phyloP scores from a whole-genome alignment of 1,284 basidiomycete species.

The Cystobasidium pallidum region DNA sequence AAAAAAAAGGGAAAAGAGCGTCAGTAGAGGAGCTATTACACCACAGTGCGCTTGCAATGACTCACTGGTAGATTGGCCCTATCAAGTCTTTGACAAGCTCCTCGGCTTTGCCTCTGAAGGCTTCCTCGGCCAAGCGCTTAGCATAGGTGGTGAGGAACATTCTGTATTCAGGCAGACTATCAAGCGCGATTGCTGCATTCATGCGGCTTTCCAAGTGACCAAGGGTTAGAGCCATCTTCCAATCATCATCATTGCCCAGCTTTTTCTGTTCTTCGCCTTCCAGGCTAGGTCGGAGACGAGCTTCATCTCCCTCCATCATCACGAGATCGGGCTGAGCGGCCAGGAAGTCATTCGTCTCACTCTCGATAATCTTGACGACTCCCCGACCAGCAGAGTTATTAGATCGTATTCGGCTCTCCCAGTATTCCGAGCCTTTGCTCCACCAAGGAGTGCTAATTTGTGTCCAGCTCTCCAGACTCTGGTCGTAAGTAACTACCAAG shows the following conservation, averaged over 20 bases:
- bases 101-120: constrained; percentile 79
- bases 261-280: constrained; percentile 44
- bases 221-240: constrained; percentile 74
- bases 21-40: constrained; percentile 29
- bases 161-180: constrained; percentile 74
- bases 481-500: constrained; percentile 74
- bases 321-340: constrained; percentile 4
- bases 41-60: constrained; percentile 46
- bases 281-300: constrained; percentile 10
- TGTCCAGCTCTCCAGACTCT: constrained; percentile 67
- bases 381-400: constrained; percentile 51
- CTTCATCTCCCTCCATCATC: constrained; percentile 36
- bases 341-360: constrained; percentile 41
- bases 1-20: background rate
- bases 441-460: constrained; percentile 78
- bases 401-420: constrained; percentile 69
- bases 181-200: constrained; percentile 71
- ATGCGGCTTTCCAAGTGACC: constrained; percentile 81
- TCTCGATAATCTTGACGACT: constrained; percentile 53
- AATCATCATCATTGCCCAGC: constrained; percentile 63
- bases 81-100: constrained; percentile 83
- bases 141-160: constrained; percentile 74
- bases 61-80: constrained; percentile 81
- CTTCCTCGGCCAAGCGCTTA: constrained; percentile 80
- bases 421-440: constrained; percentile 75